Evolutionary conservation across 2,329 filamentous ascomycete species (phyloP).

Genomic region (Paraphaeosphaeria sporulosa): DNA sequence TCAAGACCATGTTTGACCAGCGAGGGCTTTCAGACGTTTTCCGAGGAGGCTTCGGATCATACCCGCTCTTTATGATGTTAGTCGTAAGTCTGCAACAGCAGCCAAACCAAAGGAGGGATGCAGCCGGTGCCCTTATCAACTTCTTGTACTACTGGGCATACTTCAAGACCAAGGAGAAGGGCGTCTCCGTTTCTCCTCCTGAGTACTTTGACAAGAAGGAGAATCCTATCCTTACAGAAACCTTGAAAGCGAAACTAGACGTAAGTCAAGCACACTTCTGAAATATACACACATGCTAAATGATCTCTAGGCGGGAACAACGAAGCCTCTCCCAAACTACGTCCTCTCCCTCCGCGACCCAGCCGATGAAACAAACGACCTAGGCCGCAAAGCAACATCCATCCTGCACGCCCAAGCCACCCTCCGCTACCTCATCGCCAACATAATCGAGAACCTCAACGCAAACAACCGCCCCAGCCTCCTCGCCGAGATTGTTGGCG

Average conservation of each 20-base stretch:
- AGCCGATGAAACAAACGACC: conserved; percentile 64
- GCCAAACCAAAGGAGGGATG: conserved; percentile 40
- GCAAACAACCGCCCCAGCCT: conserved; percentile 28
- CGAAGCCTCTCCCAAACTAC: conserved; percentile 30
- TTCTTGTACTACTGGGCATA: conserved; percentile 60
- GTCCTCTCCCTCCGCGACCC: conserved; percentile 67
- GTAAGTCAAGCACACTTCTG: conserved; percentile 22
- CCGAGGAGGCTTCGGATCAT: conserved; percentile 60
- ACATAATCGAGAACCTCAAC: conserved; percentile 23
- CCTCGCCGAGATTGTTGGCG: conserved; percentile 30
- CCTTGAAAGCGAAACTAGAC: conserved; percentile 22
- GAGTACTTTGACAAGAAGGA: conserved; percentile 52
- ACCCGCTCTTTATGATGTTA: conserved; percentile 65
- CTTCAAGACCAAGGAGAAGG: conserved; percentile 55
- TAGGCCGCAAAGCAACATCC: conserved; percentile 58
- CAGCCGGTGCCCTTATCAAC: conserved; percentile 55
- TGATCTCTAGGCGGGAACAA: conserved; percentile 21
- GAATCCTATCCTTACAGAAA: conserved; percentile 27
- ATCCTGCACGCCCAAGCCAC: conserved; percentile 60
- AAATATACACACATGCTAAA: conserved; percentile 2
- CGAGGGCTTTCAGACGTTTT: conserved; percentile 58
- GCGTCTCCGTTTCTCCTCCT: conserved; percentile 60
- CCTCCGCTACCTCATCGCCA: conserved; percentile 38
- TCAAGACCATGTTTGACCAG: conserved; percentile 60
- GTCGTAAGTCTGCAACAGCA: conserved; percentile 60